Conservation (phyloP, 768 basidiomycete species). For the Roridomyces roridus region DNA sequence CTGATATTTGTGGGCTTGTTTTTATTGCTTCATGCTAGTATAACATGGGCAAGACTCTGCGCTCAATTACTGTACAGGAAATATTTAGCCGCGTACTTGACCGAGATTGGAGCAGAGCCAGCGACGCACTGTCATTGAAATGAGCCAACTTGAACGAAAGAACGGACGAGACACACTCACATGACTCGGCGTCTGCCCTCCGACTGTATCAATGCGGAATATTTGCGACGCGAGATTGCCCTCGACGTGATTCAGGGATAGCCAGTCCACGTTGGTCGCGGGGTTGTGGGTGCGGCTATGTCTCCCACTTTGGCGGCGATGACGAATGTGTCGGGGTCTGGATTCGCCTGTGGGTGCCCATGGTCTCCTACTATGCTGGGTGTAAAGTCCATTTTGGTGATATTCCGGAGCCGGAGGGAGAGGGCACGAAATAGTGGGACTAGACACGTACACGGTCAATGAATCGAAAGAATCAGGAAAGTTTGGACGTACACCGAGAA, state of each 20-base stretch:
- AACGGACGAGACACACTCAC: not conserved
- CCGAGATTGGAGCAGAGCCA: conserved; percentile 4
- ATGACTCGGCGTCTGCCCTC: conserved; percentile 39
- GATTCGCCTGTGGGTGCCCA: conserved; percentile 23
- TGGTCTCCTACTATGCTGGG: too few relatives aligned
- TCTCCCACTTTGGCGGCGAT: conserved; percentile 30
- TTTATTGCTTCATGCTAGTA: too few relatives aligned
- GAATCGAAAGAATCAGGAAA: conserved; percentile 11
- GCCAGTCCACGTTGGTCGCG: conserved; percentile 42
- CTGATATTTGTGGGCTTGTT: too few relatives aligned
- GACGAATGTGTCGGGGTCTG: conserved; percentile 11
- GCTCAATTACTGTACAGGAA: too few relatives aligned
- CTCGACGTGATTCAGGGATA: conserved; percentile 38
- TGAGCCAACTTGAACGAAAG: not conserved
- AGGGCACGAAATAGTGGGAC: conserved; percentile 48
- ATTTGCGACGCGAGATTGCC: conserved; percentile 42
- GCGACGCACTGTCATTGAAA: not conserved
- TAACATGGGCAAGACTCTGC: too few relatives aligned
- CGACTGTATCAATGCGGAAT: conserved; percentile 10
- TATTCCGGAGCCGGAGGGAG: conserved; percentile 35
- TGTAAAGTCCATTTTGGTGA: conserved; percentile 45
- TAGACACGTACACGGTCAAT: too few relatives aligned
- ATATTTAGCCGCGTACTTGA: conserved; percentile 18
- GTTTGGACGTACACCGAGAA: not conserved
- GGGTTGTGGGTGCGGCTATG: conserved; percentile 31